Evolutionary conservation across 139 green algal genomes (phyloP), one percentile per base, ranked within the genome.

Genomic region (Trebouxia sp.): DNA sequence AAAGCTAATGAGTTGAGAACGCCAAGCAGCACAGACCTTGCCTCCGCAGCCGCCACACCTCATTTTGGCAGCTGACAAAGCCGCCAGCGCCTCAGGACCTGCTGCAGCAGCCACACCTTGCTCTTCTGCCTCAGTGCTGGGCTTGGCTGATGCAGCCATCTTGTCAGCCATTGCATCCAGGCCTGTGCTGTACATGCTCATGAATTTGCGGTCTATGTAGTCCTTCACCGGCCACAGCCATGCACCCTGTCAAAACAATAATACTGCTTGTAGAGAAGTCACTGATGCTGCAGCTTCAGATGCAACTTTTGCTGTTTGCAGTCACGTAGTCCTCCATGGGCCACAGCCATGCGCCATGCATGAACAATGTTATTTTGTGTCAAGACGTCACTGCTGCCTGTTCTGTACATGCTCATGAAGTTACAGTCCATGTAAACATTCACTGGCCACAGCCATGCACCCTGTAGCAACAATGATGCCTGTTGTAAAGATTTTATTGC

Each of bases 181-280:
- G 22, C 88, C 85, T 1, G 38, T 48, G 6, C 85, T 76, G 67
- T 94, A 98, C 78, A 92, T 96, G 62, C 67, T 66, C 94, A 98
- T 97, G 83, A 95, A 99, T 6, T 83, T 80, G 0, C 90, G 81
- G 86, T 99, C 96, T 58, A 99, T 98, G 26, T 81, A 81, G 79
- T 99, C 94, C 86, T 99, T 99, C 80, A 90, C 82, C 4, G 5
- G 66, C 96, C 96, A 99, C 50, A 98, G 85, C 85, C 86, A 95
- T 11, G 37, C 80, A 35, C 85, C 94, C 83, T 93, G 79, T 32
- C 70, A 7, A 3, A 15, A 28, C 30, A 65, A 3, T n/a, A n/a
- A n/a, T n/a, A n/a, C n/a, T n/a, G n/a, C n/a, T n/a, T n/a, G n/a
- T n/a, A n/a, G n/a, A n/a, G n/a, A n/a, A n/a, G n/a, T n/a, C n/a